A percentile compares a stretch with the other conserved stretches of the same genome.
These are phyloP conservation scores for Davidsoniella neocaledoniae DNA, from an alignment of 2,329 filamentous ascomycete species.

Conservation along the genomic window DNA sequence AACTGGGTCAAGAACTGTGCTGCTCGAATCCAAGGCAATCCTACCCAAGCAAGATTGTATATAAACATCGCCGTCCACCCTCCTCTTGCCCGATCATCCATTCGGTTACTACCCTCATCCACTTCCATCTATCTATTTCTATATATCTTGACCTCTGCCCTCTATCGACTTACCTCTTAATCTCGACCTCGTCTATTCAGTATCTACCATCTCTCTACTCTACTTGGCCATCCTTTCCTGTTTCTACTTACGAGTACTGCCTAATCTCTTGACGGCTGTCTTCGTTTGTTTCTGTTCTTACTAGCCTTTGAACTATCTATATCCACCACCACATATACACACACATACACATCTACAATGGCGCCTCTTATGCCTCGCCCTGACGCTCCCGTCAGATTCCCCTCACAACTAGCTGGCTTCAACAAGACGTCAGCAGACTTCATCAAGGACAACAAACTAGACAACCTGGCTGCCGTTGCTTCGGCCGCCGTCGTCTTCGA, in stretches of 20 bases:
- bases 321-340: background rate
- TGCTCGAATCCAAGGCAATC: too few species aligned
- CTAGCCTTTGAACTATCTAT: background rate
- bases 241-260: too few species aligned
- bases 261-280: background rate
- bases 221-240: too few species aligned
- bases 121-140: background rate
- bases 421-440: slow-evolving; percentile 13
- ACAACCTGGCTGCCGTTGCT: slow-evolving; percentile 17
- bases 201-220: too few species aligned
- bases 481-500: slow-evolving; percentile 22
- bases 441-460: slow-evolving; percentile 11
- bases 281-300: background rate
- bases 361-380: slow-evolving; percentile 10
- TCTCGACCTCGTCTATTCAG: too few species aligned
- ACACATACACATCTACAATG: slow-evolving; percentile 3
- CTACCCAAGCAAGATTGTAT: too few species aligned
- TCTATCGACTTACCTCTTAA: too few species aligned
- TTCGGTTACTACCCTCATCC: background rate
- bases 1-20: too few species aligned
- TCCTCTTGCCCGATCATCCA: too few species aligned
- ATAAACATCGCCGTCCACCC: too few species aligned
- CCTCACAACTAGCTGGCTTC: slow-evolving; percentile 13
- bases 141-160: background rate
- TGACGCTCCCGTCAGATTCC: slow-evolving; percentile 12